phyloP scores from a whole-genome alignment of 208 protist species.

The Phytomonas sp. region DNA sequence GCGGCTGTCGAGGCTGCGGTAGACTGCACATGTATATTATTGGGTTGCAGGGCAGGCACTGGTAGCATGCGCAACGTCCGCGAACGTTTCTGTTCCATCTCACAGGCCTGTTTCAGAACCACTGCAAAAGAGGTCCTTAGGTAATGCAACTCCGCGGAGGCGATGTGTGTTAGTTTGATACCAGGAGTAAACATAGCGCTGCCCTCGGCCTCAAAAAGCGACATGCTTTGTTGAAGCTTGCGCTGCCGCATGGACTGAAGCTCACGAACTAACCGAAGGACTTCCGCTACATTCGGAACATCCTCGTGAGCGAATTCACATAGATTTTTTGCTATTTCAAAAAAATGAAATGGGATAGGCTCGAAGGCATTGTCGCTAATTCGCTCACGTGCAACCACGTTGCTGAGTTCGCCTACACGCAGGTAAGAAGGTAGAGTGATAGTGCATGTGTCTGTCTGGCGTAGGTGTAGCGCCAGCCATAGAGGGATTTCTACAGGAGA shows the following conservation, averaged over 20 bases:
- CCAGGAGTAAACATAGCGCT: constrained; percentile 76
- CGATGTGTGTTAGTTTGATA: constrained; percentile 81
- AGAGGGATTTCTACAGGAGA: constrained; percentile 72
- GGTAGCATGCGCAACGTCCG: background rate
- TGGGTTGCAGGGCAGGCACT: background rate
- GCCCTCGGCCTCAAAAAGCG: constrained; percentile 63
- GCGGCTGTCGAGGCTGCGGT: background rate
- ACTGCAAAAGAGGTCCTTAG: constrained; percentile 62
- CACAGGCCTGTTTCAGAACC: constrained; percentile 56
- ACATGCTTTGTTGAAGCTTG: constrained; percentile 77
- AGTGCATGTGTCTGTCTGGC: constrained; percentile 73
- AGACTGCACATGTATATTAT: background rate
- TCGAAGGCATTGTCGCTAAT: constrained; percentile 65
- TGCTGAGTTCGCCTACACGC: constrained; percentile 34
- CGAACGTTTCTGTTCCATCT: constrained; percentile 47
- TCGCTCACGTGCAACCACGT: constrained; percentile 54
- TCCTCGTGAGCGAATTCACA: constrained; percentile 27
- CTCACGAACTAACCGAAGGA: constrained; percentile 64
- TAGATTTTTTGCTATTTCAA: constrained; percentile 61
- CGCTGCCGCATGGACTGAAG: constrained; percentile 64
- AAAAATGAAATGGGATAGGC: constrained; percentile 82
- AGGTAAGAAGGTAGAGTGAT: constrained; percentile 57
- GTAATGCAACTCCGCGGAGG: constrained; percentile 73
- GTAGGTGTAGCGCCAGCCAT: constrained; percentile 80
- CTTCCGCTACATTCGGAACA: constrained; percentile 52